A percentile compares a stretch with the other conserved stretches of the same genome.
phyloP scores from a whole-genome alignment of 345 rosid genomes.

The Boechera divaricarpa region DNA sequence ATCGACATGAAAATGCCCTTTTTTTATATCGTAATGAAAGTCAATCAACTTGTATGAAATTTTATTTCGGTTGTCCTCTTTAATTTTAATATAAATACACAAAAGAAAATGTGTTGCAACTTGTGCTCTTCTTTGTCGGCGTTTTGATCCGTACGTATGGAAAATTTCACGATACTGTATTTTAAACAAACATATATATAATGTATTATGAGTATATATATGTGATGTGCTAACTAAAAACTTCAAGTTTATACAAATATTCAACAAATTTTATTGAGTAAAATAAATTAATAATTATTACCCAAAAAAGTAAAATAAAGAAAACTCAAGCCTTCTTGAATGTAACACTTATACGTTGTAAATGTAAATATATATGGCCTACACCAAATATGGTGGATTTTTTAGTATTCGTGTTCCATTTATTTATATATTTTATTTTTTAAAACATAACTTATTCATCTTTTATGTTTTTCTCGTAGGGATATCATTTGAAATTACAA shows the following conservation, averaged over 20 bases:
- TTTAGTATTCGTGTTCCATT: too few relatives aligned
- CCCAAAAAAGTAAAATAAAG: too few relatives aligned
- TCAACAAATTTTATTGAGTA: too few relatives aligned
- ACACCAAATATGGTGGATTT: too few relatives aligned
- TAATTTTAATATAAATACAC: background rate
- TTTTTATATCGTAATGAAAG: conserved; percentile 17
- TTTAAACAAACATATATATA: too few relatives aligned
- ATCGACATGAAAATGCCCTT: conserved; percentile 9
- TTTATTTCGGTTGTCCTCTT: conserved; percentile 13
- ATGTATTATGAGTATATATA: too few relatives aligned
- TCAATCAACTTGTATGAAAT: conserved; percentile 31
- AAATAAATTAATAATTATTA: too few relatives aligned
- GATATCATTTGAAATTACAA: too few relatives aligned
- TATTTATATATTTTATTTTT: too few relatives aligned
- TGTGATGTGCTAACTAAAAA: background rate
- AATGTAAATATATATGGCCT: too few relatives aligned
- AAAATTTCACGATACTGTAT: background rate
- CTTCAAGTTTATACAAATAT: background rate
- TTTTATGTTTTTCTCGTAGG: too few relatives aligned
- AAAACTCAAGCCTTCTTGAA: background rate
- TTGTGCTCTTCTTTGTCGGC: conserved; percentile 3
- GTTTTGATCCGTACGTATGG: background rate
- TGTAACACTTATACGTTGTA: background rate
- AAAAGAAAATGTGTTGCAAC: conserved; percentile 4
- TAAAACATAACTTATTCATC: too few relatives aligned